Conservation (phyloP, 768 basidiomycete genomes). For the Lactifluus subvellereus region DNA sequence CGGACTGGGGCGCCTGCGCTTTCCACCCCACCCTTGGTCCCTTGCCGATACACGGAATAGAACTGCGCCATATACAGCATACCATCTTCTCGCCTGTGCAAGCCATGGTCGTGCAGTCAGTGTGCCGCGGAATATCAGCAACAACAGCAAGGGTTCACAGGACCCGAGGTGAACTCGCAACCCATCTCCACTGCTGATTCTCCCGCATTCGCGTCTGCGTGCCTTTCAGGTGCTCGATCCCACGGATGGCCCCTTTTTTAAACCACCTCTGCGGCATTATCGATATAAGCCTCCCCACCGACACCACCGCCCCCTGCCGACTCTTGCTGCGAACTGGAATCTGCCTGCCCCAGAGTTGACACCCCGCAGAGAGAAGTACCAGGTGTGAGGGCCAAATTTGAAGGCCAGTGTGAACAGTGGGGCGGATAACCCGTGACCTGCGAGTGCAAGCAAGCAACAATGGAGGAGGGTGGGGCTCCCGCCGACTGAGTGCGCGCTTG, state of each 20-base stretch:
- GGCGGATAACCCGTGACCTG: slow-evolving; percentile 55
- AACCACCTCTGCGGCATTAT: not conserved
- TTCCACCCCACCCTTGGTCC: too few species aligned
- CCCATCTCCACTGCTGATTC: slow-evolving; percentile 85
- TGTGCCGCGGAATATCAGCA: slow-evolving; percentile 1
- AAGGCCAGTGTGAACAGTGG: slow-evolving; percentile 74
- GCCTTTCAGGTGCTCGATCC: slow-evolving; percentile 59
- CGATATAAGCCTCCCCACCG: slow-evolving; percentile 29
- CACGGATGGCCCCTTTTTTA: slow-evolving; percentile 51
- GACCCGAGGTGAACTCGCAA: slow-evolving; percentile 29
- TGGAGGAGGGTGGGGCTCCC: slow-evolving; percentile 65
- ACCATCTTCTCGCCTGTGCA: slow-evolving; percentile 90
- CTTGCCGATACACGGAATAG: too few species aligned
- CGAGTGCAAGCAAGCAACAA: slow-evolving; percentile 68
- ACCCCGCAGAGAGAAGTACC: slow-evolving; percentile 34
- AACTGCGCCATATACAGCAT: slow-evolving; percentile 77
- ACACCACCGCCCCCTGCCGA: slow-evolving; percentile 88
- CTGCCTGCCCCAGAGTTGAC: too few species aligned
- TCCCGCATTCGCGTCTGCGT: slow-evolving; percentile 74
- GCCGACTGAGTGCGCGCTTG: slow-evolving; percentile 35
- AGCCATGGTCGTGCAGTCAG: slow-evolving; percentile 74
- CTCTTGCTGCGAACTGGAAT: slow-evolving; percentile 80
- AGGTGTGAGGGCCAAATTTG: slow-evolving; percentile 46
- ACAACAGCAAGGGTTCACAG: too few species aligned
- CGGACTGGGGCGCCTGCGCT: too few species aligned